Percentiles rank a stretch among this genome's conserved stretches.
These are phyloP conservation scores for Lasiodiplodia sp. DNA, from an alignment of 2,329 filamentous ascomycete genomes.

Conservation along the genomic window DNA sequence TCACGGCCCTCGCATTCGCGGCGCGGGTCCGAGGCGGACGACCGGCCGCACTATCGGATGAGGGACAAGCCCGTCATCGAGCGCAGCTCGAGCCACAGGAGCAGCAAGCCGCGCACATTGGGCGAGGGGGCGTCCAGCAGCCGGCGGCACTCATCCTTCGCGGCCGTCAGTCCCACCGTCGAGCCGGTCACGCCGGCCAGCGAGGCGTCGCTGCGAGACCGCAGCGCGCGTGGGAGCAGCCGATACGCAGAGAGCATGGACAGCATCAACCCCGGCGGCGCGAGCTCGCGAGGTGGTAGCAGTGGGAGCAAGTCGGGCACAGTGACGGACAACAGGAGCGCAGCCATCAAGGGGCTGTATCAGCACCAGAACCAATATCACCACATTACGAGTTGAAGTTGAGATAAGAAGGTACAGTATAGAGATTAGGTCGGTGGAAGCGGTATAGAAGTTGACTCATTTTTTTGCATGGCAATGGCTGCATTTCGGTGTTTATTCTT, in stretches of 20 bases:
- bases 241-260: constrained; percentile 17
- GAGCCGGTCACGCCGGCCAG: background rate
- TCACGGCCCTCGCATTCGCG: constrained; percentile 7
- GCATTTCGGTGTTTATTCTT: background rate
- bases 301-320: constrained; percentile 41
- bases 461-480: background rate
- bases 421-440: background rate
- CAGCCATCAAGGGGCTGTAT: constrained; percentile 49
- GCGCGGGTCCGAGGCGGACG: constrained; percentile 8
- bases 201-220: constrained; percentile 14
- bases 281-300: constrained; percentile 13
- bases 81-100: constrained; percentile 17
- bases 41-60: constrained; percentile 28
- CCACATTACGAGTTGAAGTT: constrained; percentile 9
- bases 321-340: constrained; percentile 40
- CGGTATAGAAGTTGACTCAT: background rate
- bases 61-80: constrained; percentile 22
- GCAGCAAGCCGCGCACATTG: constrained; percentile 8
- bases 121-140: constrained; percentile 8
- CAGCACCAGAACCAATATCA: constrained; percentile 32
- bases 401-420: background rate
- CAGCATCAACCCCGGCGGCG: background rate
- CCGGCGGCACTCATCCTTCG: constrained; percentile 14
- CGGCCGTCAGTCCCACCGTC: background rate
- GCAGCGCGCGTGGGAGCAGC: constrained; percentile 12